A percentile compares a stretch with the other conserved stretches of the same genome.
These are phyloP conservation scores for Nothomitra cinnamomea DNA, from an alignment of 2,329 filamentous ascomycete genomes.

Conservation along the genomic window DNA sequence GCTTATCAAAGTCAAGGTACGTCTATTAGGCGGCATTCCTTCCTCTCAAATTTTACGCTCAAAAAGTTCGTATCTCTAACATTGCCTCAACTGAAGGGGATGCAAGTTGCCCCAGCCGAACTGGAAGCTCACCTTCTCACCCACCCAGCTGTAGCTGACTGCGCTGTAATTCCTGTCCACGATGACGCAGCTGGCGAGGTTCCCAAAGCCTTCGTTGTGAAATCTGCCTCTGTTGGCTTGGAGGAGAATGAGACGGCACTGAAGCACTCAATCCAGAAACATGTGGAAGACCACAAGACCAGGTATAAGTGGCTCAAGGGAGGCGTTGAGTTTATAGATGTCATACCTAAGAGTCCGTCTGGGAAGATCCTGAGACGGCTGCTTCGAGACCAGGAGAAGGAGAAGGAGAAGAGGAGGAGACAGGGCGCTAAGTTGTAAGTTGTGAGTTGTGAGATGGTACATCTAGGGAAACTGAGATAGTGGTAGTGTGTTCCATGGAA, in stretches of 20 bases:
- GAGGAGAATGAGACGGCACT: conserved; percentile 34
- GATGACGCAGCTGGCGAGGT: conserved; percentile 44
- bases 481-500: no score
- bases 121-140: conserved; percentile 64
- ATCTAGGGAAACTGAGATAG: no score
- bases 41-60: background rate
- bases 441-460: background rate
- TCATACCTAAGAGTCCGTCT: conserved; percentile 42
- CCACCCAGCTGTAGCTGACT: conserved; percentile 60
- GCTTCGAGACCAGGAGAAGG: conserved; percentile 59
- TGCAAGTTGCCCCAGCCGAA: conserved; percentile 71
- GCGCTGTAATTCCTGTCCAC: conserved; percentile 59
- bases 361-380: conserved; percentile 46
- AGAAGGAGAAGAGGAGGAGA: conserved; percentile 48
- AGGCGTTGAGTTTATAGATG: conserved; percentile 38
- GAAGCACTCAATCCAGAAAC: conserved; percentile 34
- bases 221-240: conserved; percentile 32
- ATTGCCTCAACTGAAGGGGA: conserved; percentile 33
- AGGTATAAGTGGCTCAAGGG: conserved; percentile 45
- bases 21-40: conserved; percentile 9
- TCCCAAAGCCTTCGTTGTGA: conserved; percentile 47
- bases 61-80: background rate
- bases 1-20: conserved; percentile 61
- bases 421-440: conserved; percentile 42
- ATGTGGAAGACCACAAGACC: conserved; percentile 44